Conservation (phyloP, 2,329 filamentous ascomycete genomes). For the Neonectria neomacrospora region DNA sequence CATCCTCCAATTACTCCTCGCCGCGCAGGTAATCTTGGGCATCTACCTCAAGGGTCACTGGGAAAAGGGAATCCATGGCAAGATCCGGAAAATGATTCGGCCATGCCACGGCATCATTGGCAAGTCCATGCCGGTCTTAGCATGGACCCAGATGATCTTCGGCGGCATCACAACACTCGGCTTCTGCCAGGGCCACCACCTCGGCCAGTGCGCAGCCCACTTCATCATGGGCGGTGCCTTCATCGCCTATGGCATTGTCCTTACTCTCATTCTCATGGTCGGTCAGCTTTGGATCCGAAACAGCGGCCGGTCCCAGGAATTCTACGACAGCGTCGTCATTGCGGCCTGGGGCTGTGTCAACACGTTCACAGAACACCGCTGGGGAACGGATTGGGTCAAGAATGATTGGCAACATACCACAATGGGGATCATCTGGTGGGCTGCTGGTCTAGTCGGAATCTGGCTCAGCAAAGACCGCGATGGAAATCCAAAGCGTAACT, state of each 20-base stretch:
- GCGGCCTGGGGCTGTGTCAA: constrained; percentile 97
- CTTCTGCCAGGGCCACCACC: constrained; percentile 91
- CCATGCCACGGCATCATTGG: constrained; percentile 82
- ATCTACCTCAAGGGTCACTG: constrained; percentile 91
- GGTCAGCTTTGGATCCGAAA: constrained; percentile 88
- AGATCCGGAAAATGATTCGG: constrained; percentile 78
- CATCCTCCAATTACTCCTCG: constrained; percentile 81
- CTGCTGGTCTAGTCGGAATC: constrained; percentile 87
- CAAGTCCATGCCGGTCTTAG: constrained; percentile 85
- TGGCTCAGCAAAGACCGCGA: constrained; percentile 90
- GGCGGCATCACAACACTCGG: constrained; percentile 92
- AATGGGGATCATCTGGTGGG: constrained; percentile 99
- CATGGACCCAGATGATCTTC: constrained; percentile 96
- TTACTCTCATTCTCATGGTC: constrained; percentile 87
- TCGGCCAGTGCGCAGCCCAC: constrained; percentile 92
- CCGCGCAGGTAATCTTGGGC: constrained; percentile 81
- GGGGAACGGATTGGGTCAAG: constrained; percentile 88
- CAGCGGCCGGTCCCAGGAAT: constrained; percentile 90
- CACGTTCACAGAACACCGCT: constrained; percentile 96
- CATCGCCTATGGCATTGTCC: constrained; percentile 89
- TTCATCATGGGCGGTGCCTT: constrained; percentile 99
- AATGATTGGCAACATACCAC: constrained; percentile 98
- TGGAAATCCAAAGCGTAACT: constrained; percentile 88
- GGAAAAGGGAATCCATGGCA: constrained; percentile 83
- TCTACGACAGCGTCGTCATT: constrained; percentile 93